Percentiles rank a stretch among this genome's conserved stretches.
Conservation (phyloP, 148 eudicot species). For the Rhododendron simsii region DNA sequence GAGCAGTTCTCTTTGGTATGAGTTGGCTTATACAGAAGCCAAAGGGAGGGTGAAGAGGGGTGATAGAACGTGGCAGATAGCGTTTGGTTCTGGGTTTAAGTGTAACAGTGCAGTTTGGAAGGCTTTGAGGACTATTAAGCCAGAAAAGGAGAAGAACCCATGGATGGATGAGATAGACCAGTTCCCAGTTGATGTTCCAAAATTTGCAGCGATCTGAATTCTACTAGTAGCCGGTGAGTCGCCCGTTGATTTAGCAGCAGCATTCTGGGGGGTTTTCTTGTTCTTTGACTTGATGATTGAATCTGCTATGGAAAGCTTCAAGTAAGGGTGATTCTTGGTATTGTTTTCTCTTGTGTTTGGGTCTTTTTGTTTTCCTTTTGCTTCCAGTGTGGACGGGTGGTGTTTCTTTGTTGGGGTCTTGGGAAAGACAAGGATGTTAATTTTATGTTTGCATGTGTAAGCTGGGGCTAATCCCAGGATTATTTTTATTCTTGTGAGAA, state of each 20-base stretch:
- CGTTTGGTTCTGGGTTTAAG: constrained; percentile 49
- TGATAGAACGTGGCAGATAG: constrained; percentile 45
- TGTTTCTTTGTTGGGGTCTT: background rate
- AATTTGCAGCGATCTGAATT: constrained; percentile 28
- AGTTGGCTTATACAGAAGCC: constrained; percentile 42
- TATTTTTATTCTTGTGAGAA: constrained; percentile 6
- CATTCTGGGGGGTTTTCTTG: background rate
- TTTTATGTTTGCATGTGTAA: background rate
- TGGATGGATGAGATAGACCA: constrained; percentile 50
- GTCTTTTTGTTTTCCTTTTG: background rate
- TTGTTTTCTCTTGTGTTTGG: background rate
- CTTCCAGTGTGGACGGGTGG: background rate
- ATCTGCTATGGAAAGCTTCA: background rate
- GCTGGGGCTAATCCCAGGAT: background rate
- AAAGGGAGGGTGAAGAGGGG: constrained; percentile 47
- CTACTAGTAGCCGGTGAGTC: background rate
- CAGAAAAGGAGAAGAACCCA: constrained; percentile 40
- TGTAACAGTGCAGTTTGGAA: constrained; percentile 51
- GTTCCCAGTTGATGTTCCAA: constrained; percentile 46
- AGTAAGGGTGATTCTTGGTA: background rate
- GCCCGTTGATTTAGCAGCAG: background rate
- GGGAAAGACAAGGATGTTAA: background rate
- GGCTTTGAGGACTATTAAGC: constrained; percentile 32
- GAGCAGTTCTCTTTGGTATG: constrained; percentile 49
- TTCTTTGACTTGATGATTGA: background rate